phyloP scores from a whole-genome alignment of 2,329 filamentous ascomycete genomes.

The Colletotrichum sp. region DNA sequence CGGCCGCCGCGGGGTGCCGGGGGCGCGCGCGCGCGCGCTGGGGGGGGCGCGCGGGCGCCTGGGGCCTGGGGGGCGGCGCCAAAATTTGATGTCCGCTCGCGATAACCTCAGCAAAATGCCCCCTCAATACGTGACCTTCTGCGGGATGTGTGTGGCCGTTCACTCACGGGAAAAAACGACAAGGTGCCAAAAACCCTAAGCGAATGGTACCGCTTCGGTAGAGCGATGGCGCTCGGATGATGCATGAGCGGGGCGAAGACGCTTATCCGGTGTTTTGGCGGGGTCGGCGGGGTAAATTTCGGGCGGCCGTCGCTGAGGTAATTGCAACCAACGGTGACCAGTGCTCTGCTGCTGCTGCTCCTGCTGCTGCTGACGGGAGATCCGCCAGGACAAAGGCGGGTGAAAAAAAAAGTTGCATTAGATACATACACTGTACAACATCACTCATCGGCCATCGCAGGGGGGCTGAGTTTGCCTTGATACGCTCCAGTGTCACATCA shows the following conservation, averaged over 20 bases:
- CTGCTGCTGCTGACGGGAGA: neutral
- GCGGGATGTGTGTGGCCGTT: neutral
- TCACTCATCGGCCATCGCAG: neutral
- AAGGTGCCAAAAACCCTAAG: neutral
- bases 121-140: neutral
- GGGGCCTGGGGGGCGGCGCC: too few relatives aligned
- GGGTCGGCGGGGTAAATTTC: slow-evolving; percentile 4
- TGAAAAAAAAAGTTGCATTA: neutral
- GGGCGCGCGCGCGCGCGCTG: too few relatives aligned
- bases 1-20: too few relatives aligned
- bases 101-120: neutral
- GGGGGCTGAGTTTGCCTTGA: neutral
- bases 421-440: slow-evolving; percentile 12
- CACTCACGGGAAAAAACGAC: neutral
- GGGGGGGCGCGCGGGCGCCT: too few relatives aligned
- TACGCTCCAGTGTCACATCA: neutral
- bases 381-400: neutral
- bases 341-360: neutral
- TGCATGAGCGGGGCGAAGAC: neutral
- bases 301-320: neutral
- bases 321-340: neutral
- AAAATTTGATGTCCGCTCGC: slow-evolving; percentile 17
- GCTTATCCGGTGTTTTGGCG: neutral
- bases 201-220: neutral
- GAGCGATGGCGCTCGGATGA: neutral